Evolutionary conservation across 2,329 filamentous ascomycete species (phyloP).

Genomic region (Colletotrichum australisinense): DNA sequence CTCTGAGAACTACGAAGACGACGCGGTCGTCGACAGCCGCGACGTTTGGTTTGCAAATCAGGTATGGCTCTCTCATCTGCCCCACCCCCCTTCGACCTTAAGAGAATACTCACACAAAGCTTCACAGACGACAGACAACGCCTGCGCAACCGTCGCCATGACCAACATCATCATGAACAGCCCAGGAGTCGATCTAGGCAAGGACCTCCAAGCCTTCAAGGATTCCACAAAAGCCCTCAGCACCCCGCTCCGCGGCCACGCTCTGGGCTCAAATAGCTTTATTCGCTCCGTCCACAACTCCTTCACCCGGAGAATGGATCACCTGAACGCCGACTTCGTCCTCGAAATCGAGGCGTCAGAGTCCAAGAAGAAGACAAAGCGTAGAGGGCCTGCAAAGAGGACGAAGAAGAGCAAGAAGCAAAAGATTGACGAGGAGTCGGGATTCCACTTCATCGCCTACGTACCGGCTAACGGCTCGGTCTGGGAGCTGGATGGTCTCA

Average conservation of each 20-base stretch:
- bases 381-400: conserved; percentile 50
- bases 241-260: conserved; percentile 80
- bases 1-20: conserved; percentile 64
- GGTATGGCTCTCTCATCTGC: conserved; percentile 52
- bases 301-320: conserved; percentile 83
- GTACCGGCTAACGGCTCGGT: conserved; percentile 79
- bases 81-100: not conserved
- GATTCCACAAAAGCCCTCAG: conserved; percentile 74
- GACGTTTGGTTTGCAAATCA: conserved; percentile 96
- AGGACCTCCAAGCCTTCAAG: conserved; percentile 79
- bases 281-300: conserved; percentile 89
- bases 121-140: conserved; percentile 78
- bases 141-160: conserved; percentile 92
- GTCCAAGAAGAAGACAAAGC: conserved; percentile 46
- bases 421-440: conserved; percentile 66
- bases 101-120: not conserved
- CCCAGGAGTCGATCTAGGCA: conserved; percentile 72
- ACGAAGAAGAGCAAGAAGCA: conserved; percentile 51
- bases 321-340: conserved; percentile 76
- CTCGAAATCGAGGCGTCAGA: conserved; percentile 67
- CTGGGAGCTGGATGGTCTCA: conserved; percentile 91
- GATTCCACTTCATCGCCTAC: conserved; percentile 91
- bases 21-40: conserved; percentile 58
- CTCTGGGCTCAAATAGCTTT: conserved; percentile 78
- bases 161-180: conserved; percentile 95